A percentile compares a stretch with the other conserved stretches of the same genome.
These are phyloP conservation scores for Penicillium soppii DNA, from an alignment of 495 filamentous ascomycete species.

Conservation along the genomic window DNA sequence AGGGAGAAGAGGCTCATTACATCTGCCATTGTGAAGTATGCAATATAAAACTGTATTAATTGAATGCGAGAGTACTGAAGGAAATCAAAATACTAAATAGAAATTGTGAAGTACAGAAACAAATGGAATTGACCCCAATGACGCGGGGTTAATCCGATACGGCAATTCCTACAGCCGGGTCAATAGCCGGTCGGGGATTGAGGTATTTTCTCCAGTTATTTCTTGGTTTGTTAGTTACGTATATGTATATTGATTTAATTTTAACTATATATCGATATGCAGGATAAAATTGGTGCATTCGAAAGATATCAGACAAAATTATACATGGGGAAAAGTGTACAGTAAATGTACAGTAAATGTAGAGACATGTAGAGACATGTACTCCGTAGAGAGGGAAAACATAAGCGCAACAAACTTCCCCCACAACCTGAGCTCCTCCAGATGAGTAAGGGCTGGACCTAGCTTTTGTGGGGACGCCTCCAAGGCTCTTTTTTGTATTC, in stretches of 20 bases:
- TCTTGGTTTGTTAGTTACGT: not conserved
- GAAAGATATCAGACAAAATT: too few species aligned
- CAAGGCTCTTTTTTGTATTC: not conserved
- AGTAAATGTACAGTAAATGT: not conserved
- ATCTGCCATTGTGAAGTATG: constrained; percentile 24
- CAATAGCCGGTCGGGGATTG: constrained; percentile 9
- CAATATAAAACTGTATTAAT: not conserved
- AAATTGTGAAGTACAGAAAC: not conserved
- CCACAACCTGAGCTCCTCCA: not conserved
- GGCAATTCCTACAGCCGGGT: constrained; percentile 6
- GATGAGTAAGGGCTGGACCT: constrained; percentile 7
- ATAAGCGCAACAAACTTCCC: not conserved
- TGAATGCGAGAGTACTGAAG: too few species aligned
- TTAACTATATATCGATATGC: too few species aligned
- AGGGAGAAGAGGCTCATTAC: constrained; percentile 45
- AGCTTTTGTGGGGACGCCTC: not conserved
- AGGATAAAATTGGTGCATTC: too few species aligned
- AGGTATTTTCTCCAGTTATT: not conserved
- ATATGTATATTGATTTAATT: too few species aligned
- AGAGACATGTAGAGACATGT: too few species aligned
- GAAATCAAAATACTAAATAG: not conserved
- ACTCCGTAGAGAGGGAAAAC: too few species aligned
- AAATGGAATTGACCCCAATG: not conserved
- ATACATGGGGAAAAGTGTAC: too few species aligned
- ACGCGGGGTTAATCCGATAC: not conserved